A percentile compares a stretch with the other conserved stretches of the same genome.
phyloP scores from a whole-genome alignment of 441 rosid species.

The Macaranga tanarius region DNA sequence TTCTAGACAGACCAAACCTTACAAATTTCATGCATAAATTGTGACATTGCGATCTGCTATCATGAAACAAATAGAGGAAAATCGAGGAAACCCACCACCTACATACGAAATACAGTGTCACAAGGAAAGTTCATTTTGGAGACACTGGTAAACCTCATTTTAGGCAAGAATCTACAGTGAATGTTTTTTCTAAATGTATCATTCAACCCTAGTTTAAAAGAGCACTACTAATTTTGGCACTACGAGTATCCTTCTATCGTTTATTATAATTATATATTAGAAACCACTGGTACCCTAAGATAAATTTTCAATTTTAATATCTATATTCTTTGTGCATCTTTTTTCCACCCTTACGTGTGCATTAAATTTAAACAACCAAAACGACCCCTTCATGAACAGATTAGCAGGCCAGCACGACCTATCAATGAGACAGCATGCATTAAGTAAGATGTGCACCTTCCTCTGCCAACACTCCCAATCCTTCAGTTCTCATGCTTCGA shows the following conservation, averaged over 20 bases:
- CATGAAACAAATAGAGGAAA: neutral
- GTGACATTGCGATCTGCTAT: neutral
- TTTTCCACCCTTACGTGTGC: neutral
- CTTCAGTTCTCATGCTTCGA: constrained; percentile 51
- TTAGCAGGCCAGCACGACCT: neutral
- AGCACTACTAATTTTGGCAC: neutral
- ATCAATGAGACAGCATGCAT: constrained; percentile 4
- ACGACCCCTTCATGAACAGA: neutral
- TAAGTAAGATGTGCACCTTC: constrained; percentile 51
- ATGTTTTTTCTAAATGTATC: neutral
- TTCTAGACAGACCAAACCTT: constrained; percentile 4
- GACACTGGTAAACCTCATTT: neutral
- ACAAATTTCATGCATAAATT: neutral
- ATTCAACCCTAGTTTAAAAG: neutral
- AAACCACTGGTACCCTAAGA: neutral
- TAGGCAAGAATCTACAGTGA: neutral
- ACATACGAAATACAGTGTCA: neutral
- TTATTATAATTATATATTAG: neutral
- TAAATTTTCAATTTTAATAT: neutral
- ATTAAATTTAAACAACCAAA: neutral
- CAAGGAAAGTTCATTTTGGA: neutral
- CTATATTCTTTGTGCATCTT: neutral
- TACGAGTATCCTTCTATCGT: neutral
- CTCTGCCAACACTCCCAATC: constrained; percentile 83
- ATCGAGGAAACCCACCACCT: neutral